A percentile compares a stretch with the other conserved stretches of the same genome.
These are phyloP conservation scores for Dacryopinax spathularia DNA, from an alignment of 768 basidiomycete genomes.

Conservation along the genomic window DNA sequence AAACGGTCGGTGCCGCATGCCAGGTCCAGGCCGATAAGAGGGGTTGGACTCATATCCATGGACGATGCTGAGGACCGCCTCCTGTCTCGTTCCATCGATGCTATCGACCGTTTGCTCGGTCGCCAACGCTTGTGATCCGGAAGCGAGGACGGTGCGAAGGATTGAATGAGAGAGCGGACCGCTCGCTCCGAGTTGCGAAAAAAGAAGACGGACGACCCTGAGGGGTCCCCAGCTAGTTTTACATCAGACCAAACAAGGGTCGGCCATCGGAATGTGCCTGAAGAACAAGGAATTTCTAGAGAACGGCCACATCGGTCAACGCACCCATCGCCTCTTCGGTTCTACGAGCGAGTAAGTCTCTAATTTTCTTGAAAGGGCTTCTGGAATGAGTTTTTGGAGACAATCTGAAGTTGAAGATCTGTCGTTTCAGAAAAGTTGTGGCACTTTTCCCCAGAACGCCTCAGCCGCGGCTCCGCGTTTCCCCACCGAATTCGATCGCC, in stretches of 20 bases:
- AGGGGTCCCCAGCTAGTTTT: background rate
- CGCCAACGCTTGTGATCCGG: background rate
- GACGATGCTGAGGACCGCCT: background rate
- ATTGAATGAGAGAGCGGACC: background rate
- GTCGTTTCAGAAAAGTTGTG: background rate
- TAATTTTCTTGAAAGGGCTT: no score
- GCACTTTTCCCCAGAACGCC: background rate
- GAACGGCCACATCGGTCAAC: no score
- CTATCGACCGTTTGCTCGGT: background rate
- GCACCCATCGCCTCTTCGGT: no score
- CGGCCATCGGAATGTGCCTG: background rate
- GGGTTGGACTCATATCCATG: no score
- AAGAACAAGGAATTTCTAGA: no score
- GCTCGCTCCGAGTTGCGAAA: background rate
- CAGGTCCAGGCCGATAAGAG: background rate
- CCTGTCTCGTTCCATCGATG: background rate
- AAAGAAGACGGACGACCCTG: background rate
- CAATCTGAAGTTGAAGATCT: no score
- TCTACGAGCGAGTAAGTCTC: no score
- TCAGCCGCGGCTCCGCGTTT: background rate
- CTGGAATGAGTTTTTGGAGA: no score
- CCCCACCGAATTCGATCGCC: background rate
- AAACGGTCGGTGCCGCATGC: no score
- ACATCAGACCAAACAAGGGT: background rate
- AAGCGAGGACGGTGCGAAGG: background rate